Conservation (phyloP, 2,329 filamentous ascomycete species). For the Trichoderma arundinaceum region DNA sequence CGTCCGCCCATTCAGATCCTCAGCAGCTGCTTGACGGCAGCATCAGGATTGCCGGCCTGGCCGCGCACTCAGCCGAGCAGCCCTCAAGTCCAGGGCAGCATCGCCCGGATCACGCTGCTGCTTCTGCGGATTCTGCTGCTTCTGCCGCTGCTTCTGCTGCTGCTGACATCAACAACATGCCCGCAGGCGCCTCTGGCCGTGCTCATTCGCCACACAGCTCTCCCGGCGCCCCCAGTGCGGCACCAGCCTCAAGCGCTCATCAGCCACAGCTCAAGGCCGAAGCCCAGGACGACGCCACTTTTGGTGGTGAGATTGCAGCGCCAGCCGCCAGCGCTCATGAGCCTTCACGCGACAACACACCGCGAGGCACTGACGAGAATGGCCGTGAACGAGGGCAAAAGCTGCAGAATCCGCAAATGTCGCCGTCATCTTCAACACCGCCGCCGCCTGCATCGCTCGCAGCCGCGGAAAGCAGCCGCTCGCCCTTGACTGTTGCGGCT, state of each 20-base stretch:
- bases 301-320: background rate
- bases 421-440: background rate
- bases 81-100: too few species aligned
- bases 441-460: slow-evolving; percentile 5
- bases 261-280: slow-evolving; percentile 21
- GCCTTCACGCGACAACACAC: slow-evolving; percentile 13
- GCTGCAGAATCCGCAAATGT: background rate
- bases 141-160: background rate
- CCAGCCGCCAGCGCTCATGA: background rate
- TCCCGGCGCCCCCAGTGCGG: background rate
- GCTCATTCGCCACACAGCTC: slow-evolving; percentile 7
- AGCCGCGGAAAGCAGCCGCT: background rate
- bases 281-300: slow-evolving; percentile 23
- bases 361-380: background rate
- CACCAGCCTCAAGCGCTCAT: slow-evolving; percentile 12
- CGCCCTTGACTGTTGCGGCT: background rate
- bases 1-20: slow-evolving; percentile 29
- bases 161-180: background rate
- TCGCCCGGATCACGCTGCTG: background rate
- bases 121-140: background rate
- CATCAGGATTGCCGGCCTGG: background rate
- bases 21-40: slow-evolving; percentile 16
- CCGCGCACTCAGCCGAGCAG: background rate
- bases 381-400: background rate
- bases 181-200: background rate